Percentiles rank a stretch among this genome's conserved stretches.
Evolutionary conservation across 257 asterid species (phyloP).

Genomic region (Plantago ovata): DNA sequence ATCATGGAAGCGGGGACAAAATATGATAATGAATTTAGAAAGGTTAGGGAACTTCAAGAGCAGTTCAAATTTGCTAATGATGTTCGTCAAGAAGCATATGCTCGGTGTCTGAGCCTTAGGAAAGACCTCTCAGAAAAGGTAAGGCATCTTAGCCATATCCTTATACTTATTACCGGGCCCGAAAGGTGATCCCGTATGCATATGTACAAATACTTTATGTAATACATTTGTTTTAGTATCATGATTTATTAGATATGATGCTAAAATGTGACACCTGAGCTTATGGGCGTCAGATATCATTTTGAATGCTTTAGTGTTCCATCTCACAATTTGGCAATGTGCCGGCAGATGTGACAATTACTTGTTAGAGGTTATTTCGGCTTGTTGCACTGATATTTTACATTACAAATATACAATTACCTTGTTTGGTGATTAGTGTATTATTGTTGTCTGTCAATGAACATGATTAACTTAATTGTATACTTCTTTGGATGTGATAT

Average conservation of each 20-base stretch:
- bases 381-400: background rate
- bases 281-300: no score
- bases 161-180: conserved; percentile 13
- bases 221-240: background rate
- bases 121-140: conserved; percentile 69
- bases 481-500: no score
- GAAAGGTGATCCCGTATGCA: conserved; percentile 13
- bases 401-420: no score
- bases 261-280: background rate
- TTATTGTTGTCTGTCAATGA: background rate
- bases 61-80: conserved; percentile 76
- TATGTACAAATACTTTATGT: background rate
- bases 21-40: conserved; percentile 58
- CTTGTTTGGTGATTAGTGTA: no score
- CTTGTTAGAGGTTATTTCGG: background rate
- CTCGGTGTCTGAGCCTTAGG: conserved; percentile 54
- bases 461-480: background rate
- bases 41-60: conserved; percentile 62
- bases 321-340: conserved; percentile 1
- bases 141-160: conserved; percentile 10
- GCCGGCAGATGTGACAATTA: background rate
- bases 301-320: background rate
- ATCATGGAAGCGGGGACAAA: conserved; percentile 53
- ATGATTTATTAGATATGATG: background rate
- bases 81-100: conserved; percentile 81